These are phyloP conservation scores for Pezicula neosporulosa DNA, from an alignment of 2,329 filamentous ascomycete genomes.

Conservation along the genomic window DNA sequence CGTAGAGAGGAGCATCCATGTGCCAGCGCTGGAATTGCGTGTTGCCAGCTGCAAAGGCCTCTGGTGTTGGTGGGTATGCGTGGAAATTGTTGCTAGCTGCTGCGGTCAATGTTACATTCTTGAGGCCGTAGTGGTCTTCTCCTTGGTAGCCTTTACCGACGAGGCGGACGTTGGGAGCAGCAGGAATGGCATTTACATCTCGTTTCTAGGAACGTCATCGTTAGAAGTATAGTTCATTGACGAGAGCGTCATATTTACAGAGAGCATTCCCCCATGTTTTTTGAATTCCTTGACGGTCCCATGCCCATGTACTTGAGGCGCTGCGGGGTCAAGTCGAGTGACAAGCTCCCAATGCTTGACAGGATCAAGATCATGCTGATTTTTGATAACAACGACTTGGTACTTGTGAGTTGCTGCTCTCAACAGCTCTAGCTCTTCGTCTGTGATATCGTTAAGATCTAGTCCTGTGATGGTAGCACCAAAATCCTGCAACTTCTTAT, in stretches of 20 bases:
- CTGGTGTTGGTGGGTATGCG: slow-evolving; percentile 25
- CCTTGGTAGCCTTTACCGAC: slow-evolving; percentile 44
- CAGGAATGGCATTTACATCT: slow-evolving; percentile 34
- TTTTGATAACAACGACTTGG: slow-evolving; percentile 40
- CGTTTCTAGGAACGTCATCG: slow-evolving; percentile 20
- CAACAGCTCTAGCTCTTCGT: slow-evolving; percentile 33
- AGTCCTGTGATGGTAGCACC: slow-evolving; percentile 33
- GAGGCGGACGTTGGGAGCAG: slow-evolving; percentile 39
- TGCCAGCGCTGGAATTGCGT: slow-evolving; percentile 46
- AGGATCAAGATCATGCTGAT: slow-evolving; percentile 36
- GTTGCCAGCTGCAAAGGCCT: slow-evolving; percentile 35
- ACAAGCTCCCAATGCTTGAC: slow-evolving; percentile 43
- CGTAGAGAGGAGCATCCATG: slow-evolving; percentile 43
- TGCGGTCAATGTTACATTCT: slow-evolving; percentile 30
- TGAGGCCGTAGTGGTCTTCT: slow-evolving; percentile 39
- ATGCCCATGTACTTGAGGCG: slow-evolving; percentile 37
- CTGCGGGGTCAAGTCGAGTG: slow-evolving; percentile 37
- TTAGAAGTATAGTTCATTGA: slow-evolving; percentile 1
- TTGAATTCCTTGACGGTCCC: slow-evolving; percentile 38
- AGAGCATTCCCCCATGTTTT: slow-evolving; percentile 35
- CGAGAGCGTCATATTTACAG: slow-evolving; percentile 17
- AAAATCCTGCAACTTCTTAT: slow-evolving; percentile 26
- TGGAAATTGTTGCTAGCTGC: slow-evolving; percentile 34
- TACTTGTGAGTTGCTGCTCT: slow-evolving; percentile 38
- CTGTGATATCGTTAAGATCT: slow-evolving; percentile 34